These are phyloP conservation scores for Panicum miliaceum DNA, from an alignment of 176 grass and related monocot genomes.

Conservation along the genomic window DNA sequence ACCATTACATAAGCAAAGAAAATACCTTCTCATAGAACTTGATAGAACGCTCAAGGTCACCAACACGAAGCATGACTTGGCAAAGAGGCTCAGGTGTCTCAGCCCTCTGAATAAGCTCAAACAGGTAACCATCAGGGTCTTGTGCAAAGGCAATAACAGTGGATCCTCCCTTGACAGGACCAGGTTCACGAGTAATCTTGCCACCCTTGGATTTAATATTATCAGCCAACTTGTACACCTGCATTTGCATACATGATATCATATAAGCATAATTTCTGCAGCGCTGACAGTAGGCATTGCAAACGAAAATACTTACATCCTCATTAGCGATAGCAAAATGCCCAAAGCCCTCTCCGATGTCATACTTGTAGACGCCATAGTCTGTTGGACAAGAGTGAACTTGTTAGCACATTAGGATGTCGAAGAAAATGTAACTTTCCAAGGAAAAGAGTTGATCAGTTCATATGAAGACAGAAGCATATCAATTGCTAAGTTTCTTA, in stretches of 20 bases:
- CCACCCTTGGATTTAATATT: conserved; percentile 60
- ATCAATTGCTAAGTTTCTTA: background rate
- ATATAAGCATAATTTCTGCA: conserved; percentile 15
- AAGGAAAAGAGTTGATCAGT: conserved; percentile 1
- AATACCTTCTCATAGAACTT: conserved; percentile 95
- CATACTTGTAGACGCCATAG: conserved; percentile 94
- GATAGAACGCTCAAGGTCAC: conserved; percentile 89
- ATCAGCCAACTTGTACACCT: conserved; percentile 88
- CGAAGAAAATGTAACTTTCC: background rate
- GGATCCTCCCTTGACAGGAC: conserved; percentile 93
- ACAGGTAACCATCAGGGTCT: conserved; percentile 89
- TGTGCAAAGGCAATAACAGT: conserved; percentile 93
- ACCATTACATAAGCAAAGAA: background rate
- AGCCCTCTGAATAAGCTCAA: conserved; percentile 94
- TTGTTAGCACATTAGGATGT: conserved; percentile 21
- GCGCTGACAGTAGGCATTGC: conserved; percentile 4
- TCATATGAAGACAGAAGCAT: conserved; percentile 18
- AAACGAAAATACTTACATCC: conserved; percentile 62
- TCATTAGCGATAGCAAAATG: conserved; percentile 95
- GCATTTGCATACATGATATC: conserved; percentile 37
- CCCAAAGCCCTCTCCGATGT: conserved; percentile 92
- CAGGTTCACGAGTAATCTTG: conserved; percentile 93
- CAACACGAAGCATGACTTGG: conserved; percentile 98
- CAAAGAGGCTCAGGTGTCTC: conserved; percentile 89
- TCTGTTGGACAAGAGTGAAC: conserved; percentile 52